Evolutionary conservation across 495 filamentous ascomycete genomes (phyloP).

Genomic region (Podospora anserina): DNA sequence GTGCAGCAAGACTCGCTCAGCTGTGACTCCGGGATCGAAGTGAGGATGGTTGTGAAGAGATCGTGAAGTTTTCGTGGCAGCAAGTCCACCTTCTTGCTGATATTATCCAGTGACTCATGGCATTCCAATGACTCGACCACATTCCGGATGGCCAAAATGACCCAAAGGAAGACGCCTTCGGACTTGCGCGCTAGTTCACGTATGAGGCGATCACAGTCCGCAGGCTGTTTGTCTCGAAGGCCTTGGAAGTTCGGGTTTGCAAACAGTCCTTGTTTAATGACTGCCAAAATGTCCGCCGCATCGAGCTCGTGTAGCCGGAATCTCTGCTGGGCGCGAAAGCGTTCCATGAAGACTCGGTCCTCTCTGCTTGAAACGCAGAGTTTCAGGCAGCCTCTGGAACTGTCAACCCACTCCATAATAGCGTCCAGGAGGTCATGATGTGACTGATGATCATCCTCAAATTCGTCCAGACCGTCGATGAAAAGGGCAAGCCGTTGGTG

Average conservation of each 20-base stretch:
- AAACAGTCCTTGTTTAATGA: not conserved
- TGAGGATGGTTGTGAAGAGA: not conserved
- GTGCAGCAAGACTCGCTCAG: not conserved
- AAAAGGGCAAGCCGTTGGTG: not conserved
- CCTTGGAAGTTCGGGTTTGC: not conserved
- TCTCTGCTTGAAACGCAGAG: not conserved
- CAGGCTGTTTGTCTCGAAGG: not conserved
- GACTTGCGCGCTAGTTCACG: not conserved
- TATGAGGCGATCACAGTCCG: not conserved
- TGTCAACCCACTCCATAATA: not conserved
- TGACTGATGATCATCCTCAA: not conserved
- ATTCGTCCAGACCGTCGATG: not conserved
- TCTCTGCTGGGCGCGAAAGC: not conserved
- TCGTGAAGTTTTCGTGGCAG: not conserved
- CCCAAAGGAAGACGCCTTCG: not conserved
- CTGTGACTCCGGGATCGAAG: not conserved
- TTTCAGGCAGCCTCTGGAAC: not conserved
- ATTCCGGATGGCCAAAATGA: not conserved
- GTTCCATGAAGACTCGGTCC: not conserved
- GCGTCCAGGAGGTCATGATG: not conserved
- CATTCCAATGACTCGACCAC: not conserved
- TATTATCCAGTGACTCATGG: not conserved
- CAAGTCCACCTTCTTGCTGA: not conserved
- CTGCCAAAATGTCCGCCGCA: not conserved
- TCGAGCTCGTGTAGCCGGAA: not conserved